Percentiles rank a stretch among this genome's conserved stretches.
These are phyloP conservation scores for Fusarium humuli DNA, from an alignment of 2,329 filamentous ascomycete genomes.

Conservation along the genomic window DNA sequence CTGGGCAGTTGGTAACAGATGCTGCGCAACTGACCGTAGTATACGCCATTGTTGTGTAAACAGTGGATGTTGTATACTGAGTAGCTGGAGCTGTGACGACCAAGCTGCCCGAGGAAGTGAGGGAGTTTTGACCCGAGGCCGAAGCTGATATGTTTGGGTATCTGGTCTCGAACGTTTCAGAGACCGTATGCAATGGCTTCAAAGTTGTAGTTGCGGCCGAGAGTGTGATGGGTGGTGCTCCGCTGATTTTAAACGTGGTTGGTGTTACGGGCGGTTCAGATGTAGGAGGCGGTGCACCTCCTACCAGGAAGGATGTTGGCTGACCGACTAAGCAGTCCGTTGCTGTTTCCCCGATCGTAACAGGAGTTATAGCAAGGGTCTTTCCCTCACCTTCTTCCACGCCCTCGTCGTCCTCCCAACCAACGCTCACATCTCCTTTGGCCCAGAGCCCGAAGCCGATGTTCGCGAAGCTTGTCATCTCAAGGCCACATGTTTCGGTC, in stretches of 20 bases:
- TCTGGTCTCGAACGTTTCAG: background rate
- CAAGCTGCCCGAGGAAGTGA: background rate
- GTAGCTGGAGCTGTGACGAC: background rate
- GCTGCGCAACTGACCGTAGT: background rate
- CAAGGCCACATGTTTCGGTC: background rate
- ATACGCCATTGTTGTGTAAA: background rate
- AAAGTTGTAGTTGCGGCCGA: background rate
- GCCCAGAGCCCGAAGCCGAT: background rate
- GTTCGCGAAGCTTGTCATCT: background rate
- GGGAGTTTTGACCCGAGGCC: background rate
- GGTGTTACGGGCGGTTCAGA: background rate
- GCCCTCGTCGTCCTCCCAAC: background rate
- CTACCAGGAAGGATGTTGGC: background rate
- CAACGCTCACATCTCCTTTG: background rate
- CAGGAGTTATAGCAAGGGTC: background rate
- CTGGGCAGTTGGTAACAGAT: background rate
- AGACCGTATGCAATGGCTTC: background rate
- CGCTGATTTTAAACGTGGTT: background rate
- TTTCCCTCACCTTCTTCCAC: background rate
- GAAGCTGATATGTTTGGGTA: background rate
- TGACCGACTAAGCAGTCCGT: background rate
- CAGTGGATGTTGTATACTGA: background rate
- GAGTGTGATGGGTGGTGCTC: background rate
- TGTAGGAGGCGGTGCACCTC: background rate
- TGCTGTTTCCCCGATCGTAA: background rate